These are phyloP conservation scores for Penicillium oxalicum DNA, from an alignment of 2,329 filamentous ascomycete genomes.

Conservation along the genomic window DNA sequence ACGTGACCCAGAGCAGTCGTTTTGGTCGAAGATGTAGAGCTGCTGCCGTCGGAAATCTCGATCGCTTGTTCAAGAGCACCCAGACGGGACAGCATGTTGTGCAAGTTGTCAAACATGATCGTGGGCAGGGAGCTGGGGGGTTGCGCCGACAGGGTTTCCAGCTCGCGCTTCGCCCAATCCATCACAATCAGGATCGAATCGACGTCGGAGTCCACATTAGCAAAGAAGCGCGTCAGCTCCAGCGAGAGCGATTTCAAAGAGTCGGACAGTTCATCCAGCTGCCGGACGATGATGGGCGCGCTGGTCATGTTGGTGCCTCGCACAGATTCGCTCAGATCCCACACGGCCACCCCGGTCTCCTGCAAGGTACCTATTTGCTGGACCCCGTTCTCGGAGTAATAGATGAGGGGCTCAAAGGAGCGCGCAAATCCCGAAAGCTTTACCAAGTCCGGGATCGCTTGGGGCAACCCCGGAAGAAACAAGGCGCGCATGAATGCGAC, in stretches of 20 bases:
- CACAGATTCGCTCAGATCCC: constrained; percentile 89
- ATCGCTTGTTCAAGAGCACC: constrained; percentile 36
- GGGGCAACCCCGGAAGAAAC: constrained; percentile 60
- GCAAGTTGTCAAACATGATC: constrained; percentile 73
- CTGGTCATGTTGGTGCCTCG: constrained; percentile 86
- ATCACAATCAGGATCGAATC: constrained; percentile 90
- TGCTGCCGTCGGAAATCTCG: constrained; percentile 17
- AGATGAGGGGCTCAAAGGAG: constrained; percentile 89
- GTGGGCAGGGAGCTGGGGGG: constrained; percentile 61
- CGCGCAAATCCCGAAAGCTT: constrained; percentile 85
- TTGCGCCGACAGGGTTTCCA: constrained; percentile 60
- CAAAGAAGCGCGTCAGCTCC: constrained; percentile 87
- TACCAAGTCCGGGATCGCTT: constrained; percentile 74
- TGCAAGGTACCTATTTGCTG: constrained; percentile 81
- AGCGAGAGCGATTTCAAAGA: constrained; percentile 76
- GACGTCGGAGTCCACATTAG: constrained; percentile 86
- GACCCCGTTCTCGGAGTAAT: constrained; percentile 85
- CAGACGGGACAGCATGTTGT: constrained; percentile 63
- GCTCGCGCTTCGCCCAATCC: constrained; percentile 89
- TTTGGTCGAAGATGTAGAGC: constrained; percentile 50
- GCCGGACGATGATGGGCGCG: constrained; percentile 74
- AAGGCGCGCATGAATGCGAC: constrained; percentile 61
- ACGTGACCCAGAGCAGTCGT: constrained; percentile 55
- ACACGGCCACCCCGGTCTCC: constrained; percentile 86
- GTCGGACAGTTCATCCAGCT: constrained; percentile 79